These are phyloP conservation scores for Cryptococcus wingfieldii DNA, from an alignment of 1,284 basidiomycete species.

Conservation along the genomic window DNA sequence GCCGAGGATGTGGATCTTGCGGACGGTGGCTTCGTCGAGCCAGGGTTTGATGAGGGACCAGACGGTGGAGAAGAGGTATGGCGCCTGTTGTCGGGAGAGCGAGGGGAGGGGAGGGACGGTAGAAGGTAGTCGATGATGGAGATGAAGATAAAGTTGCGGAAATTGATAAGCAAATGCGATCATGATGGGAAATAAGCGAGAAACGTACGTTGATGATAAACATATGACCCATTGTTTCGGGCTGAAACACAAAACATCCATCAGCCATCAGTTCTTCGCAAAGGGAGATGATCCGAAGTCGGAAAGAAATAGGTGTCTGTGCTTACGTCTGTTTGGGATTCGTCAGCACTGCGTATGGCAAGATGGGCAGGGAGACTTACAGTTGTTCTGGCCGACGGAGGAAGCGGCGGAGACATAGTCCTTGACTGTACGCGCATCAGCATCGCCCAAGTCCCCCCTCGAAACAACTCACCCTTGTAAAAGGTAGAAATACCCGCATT, in stretches of 20 bases:
- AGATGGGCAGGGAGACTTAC: conserved; percentile 28
- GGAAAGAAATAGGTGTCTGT: neutral
- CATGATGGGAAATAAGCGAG: neutral
- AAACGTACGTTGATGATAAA: conserved; percentile 78
- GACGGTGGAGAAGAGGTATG: conserved; percentile 84
- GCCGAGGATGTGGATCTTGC: conserved; percentile 83
- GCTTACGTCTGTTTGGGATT: neutral
- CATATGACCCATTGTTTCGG: conserved; percentile 93
- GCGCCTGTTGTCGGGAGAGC: conserved; percentile 50
- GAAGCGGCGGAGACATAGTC: conserved; percentile 80
- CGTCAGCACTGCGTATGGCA: neutral
- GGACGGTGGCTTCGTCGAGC: conserved; percentile 91
- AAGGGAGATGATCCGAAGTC: neutral
- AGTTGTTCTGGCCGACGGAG: conserved; percentile 82
- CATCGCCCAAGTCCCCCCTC: neutral
- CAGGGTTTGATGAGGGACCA: conserved; percentile 89
- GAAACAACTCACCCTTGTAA: conserved; percentile 56
- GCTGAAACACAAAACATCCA: conserved; percentile 49
- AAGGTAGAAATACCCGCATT: conserved; percentile 79
- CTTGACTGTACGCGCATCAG: conserved; percentile 58
- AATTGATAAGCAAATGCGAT: neutral
- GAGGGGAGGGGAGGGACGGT: neutral
- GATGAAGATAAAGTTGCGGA: neutral
- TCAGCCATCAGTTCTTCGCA: neutral
- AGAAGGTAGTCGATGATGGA: neutral